A percentile compares a stretch with the other conserved stretches of the same genome.
Evolutionary conservation across 352 stramenopile species (phyloP).

Genomic region (Saprolegnia parasitica): DNA sequence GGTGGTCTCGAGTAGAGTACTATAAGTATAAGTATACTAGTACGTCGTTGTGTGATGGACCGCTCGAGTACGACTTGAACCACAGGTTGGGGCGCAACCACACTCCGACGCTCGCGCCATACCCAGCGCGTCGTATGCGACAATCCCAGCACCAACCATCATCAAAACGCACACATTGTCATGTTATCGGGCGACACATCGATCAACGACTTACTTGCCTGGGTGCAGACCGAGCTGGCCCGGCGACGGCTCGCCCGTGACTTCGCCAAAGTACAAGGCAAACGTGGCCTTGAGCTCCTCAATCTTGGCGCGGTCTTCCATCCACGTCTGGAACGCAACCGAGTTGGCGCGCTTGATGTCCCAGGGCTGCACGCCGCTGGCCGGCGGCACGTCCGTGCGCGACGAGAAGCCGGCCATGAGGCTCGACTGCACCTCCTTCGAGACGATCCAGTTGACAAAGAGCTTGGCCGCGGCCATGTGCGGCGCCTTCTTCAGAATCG

Average conservation of each 20-base stretch:
- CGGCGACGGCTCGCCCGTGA: constrained; percentile 39
- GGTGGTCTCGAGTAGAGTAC: too few relatives aligned
- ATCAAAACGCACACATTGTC: too few relatives aligned
- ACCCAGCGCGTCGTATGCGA: too few relatives aligned
- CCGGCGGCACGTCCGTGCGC: constrained; percentile 40
- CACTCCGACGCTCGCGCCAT: too few relatives aligned
- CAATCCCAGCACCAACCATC: too few relatives aligned
- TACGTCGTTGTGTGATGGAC: too few relatives aligned
- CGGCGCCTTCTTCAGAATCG: constrained; percentile 9
- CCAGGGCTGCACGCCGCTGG: constrained; percentile 31
- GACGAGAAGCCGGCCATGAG: constrained; percentile 31
- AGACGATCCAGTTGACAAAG: constrained; percentile 51
- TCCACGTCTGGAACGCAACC: constrained; percentile 41
- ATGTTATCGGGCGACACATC: too few relatives aligned
- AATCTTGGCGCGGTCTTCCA: constrained; percentile 43
- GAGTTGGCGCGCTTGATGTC: constrained; percentile 37
- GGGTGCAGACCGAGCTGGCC: constrained; percentile 40
- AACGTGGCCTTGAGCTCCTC: constrained; percentile 45
- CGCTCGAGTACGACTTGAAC: too few relatives aligned
- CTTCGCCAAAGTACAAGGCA: constrained; percentile 52
- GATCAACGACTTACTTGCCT: too few relatives aligned
- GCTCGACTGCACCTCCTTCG: constrained; percentile 37
- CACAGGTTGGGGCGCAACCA: too few relatives aligned
- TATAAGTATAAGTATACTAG: too few relatives aligned
- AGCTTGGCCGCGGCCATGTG: constrained; percentile 45